Conservation (phyloP, 805 yeast genomes). For the Pichia nanzhaoensis region DNA sequence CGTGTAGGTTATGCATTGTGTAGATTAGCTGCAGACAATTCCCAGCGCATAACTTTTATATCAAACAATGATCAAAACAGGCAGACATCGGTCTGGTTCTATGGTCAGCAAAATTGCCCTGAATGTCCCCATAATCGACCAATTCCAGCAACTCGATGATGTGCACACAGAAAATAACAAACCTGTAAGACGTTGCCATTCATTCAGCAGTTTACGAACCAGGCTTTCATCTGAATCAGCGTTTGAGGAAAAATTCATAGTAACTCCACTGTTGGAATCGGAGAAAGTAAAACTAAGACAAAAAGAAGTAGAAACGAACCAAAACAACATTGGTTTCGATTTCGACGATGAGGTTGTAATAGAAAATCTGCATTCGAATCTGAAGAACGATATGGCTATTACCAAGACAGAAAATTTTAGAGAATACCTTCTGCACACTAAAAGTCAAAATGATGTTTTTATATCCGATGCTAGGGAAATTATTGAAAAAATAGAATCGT, state of each 20-base stretch:
- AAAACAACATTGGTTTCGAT: slow-evolving; percentile 24
- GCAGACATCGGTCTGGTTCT: slow-evolving; percentile 48
- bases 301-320: not conserved
- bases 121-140: slow-evolving; percentile 38
- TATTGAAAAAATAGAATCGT: slow-evolving; percentile 32
- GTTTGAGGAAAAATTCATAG: not conserved
- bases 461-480: slow-evolving; percentile 40
- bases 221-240: not conserved
- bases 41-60: not conserved
- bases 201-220: not conserved
- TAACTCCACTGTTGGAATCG: not conserved
- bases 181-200: not conserved
- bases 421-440: slow-evolving; percentile 26
- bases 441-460: slow-evolving; percentile 31
- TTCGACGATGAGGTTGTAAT: slow-evolving; percentile 1
- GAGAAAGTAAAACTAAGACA: slow-evolving; percentile 27
- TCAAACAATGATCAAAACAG: slow-evolving; percentile 4
- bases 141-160: slow-evolving; percentile 3
- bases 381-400: slow-evolving; percentile 29
- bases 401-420: slow-evolving; percentile 27
- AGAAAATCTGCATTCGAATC: not conserved
- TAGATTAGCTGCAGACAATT: not conserved
- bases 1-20: too few relatives aligned
- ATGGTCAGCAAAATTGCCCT: slow-evolving; percentile 57
- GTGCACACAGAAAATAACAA: not conserved